These are phyloP conservation scores for Anthracocystis walkeri DNA, from an alignment of 1,284 basidiomycete genomes.

Conservation along the genomic window DNA sequence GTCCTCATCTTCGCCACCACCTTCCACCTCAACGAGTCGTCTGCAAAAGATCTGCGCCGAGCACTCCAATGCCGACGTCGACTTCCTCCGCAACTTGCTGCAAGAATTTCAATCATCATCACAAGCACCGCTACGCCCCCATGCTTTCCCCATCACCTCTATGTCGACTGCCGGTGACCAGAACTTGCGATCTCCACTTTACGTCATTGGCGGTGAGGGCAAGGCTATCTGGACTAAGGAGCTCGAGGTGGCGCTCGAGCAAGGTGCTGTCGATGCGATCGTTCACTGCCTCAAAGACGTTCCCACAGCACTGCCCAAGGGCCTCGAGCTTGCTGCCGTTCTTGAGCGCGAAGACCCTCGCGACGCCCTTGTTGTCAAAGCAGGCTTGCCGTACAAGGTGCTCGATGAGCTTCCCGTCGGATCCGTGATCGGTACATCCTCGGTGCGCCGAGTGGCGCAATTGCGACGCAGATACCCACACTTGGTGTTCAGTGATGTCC, in stretches of 20 bases:
- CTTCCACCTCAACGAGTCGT: slow-evolving; percentile 16
- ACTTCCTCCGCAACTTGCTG: slow-evolving; percentile 32
- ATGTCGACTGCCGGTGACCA: slow-evolving; percentile 93
- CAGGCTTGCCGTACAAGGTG: slow-evolving; percentile 77
- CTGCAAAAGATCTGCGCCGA: slow-evolving; percentile 32
- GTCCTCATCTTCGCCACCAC: neutral
- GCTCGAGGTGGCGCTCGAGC: slow-evolving; percentile 84
- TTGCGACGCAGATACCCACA: slow-evolving; percentile 82
- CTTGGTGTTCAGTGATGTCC: slow-evolving; percentile 86
- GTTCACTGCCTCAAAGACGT: slow-evolving; percentile 95
- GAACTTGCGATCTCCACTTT: slow-evolving; percentile 78
- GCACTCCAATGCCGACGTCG: slow-evolving; percentile 35
- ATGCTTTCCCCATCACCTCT: slow-evolving; percentile 75
- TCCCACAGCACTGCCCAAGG: slow-evolving; percentile 85
- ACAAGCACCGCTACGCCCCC: slow-evolving; percentile 31
- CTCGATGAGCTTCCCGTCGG: slow-evolving; percentile 89
- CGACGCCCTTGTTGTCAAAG: slow-evolving; percentile 89
- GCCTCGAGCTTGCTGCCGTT: slow-evolving; percentile 87
- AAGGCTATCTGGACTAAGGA: slow-evolving; percentile 96
- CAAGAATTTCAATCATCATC: slow-evolving; percentile 17
- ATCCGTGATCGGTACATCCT: slow-evolving; percentile 92
- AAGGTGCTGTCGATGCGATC: slow-evolving; percentile 85
- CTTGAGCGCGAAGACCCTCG: slow-evolving; percentile 88
- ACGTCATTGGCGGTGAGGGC: slow-evolving; percentile 72
- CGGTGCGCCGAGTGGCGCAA: slow-evolving; percentile 91